Base-by-base conservation (phyloP, 1,139 yeast genomes). In the Zygoascus meyerae region DNA sequence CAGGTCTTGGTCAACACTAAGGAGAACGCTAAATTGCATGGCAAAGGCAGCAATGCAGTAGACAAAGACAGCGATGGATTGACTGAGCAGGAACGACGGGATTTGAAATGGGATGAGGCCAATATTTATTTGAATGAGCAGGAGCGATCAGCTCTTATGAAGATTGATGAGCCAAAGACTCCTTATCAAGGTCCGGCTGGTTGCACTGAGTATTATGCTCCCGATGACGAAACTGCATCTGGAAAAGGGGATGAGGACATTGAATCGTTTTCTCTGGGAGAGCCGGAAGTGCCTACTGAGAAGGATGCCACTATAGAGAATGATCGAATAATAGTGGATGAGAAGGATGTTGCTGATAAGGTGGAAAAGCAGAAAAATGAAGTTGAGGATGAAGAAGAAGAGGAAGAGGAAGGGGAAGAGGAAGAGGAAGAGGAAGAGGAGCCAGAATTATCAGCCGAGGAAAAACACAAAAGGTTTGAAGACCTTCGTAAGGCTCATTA, bases 121-220 rank as follows among this genome's bases (percentile, higher is more conserved):
- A 83, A 83, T 56, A 67, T 84, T 51, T 72, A 79, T 56, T 67
- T 78, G 49, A 75, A 83, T 15, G 92, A 84, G 61, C 82, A 77
- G 59, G 86, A 81, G 56, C 80, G 83, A 62, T 68, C 75, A 29
- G 78, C 90, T 31, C 82, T 86, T 38, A 83, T 83, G 90, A 78
- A 79, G 64, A 89, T 92, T 44, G 95, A 87, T 58, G 98, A 92
- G 66, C 98, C 98, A 33, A 92, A 92, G 71, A 92, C 98, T 1
- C 98, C 98, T 2, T 92, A 85, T 62, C 95, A 86, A 62, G 95
- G 95, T 16, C 95, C 97, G 0, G 85, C 86, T 39, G 85, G 86
- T 57, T 95, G 94, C 2, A 77, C 79, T 10, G 97, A 90, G 56
- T 94, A 90, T 62, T 89, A 89, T 62, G 75, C 79, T 53, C 77